Evolutionary conservation across 2,329 filamentous ascomycete species (phyloP), one percentile per base, ranked within the genome.

Genomic region (Zymoseptoria brevis): DNA sequence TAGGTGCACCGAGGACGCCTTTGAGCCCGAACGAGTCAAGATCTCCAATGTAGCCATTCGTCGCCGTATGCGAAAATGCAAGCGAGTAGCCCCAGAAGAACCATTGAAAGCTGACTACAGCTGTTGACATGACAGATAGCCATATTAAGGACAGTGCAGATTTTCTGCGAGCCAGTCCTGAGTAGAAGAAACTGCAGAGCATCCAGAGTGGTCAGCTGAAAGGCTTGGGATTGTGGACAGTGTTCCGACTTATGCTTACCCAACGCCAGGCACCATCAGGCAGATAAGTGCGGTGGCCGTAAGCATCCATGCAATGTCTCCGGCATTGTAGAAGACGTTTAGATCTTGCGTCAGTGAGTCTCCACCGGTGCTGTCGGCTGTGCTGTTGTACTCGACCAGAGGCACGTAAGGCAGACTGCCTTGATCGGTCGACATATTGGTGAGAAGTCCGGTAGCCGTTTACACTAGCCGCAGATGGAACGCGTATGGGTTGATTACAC

Each of bases 41-140:
- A 68, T 91, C 81, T 60, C 90, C 90, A 63, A 96, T 89, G 73
- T 84, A 96, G 50, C 79, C 82, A 53, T 87, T 86, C 8, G 30
- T 50, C 24, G 88, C 87, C 1, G 82, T 80, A 75, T 93, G 89
- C 16, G 89, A 94, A 73, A 92, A 94, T 53, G 88, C 84, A 9
- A 94, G 76, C 4, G 88, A 91, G 73, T 90, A 96, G 53, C 90
- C 90, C 90, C 90, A 96, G 79, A 96, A 93, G 79, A 95, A 96
- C 90, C 91, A 96, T 72, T 96, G 90, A 76, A 96, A 95, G 54
- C 85, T 87, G 61, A 91, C 84, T 64, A 95, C 84, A 9, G 84
- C 88, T 3, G 87, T 83, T 16, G 89, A 87, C 78, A 96, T 87
- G 77, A 96, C 83, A 13, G 89, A 89, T 3, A 96, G 81, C 82